Conservation (phyloP, 2,329 filamentous ascomycete genomes). For the Blumeria hordei region DNA sequence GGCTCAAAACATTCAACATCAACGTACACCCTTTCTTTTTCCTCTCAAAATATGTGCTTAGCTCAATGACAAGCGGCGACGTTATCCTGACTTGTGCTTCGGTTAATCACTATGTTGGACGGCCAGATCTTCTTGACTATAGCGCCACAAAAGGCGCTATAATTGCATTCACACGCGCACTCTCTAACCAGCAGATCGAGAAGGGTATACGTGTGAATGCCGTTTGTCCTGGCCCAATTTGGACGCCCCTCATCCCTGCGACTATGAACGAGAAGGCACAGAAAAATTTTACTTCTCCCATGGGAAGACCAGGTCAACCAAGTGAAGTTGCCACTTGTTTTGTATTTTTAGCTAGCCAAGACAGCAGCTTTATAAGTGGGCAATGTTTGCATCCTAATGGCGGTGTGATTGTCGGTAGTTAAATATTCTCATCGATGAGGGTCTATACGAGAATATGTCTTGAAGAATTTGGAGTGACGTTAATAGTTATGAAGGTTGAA, state of each 20-base stretch:
- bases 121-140: slow-evolving; percentile 61
- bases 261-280: slow-evolving; percentile 49
- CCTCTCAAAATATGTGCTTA: slow-evolving; percentile 51
- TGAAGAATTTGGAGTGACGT: too few species aligned
- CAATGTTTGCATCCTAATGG: slow-evolving; percentile 44
- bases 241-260: slow-evolving; percentile 50
- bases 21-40: slow-evolving; percentile 72
- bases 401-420: slow-evolving; percentile 23
- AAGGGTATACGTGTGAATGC: slow-evolving; percentile 55
- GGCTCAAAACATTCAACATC: slow-evolving; percentile 54
- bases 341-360: slow-evolving; percentile 53
- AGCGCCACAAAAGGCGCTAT: slow-evolving; percentile 60
- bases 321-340: slow-evolving; percentile 64
- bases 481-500: too few species aligned
- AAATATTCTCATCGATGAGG: not conserved
- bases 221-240: slow-evolving; percentile 56
- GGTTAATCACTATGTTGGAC: slow-evolving; percentile 62
- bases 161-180: slow-evolving; percentile 50
- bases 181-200: slow-evolving; percentile 49
- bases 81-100: slow-evolving; percentile 72
- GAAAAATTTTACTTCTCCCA: slow-evolving; percentile 48
- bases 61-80: slow-evolving; percentile 48
- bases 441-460: too few species aligned
- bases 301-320: slow-evolving; percentile 57
- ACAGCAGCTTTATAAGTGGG: slow-evolving; percentile 51